Conservation (phyloP, 345 rosid species). For the Pugionium dolabratum region DNA sequence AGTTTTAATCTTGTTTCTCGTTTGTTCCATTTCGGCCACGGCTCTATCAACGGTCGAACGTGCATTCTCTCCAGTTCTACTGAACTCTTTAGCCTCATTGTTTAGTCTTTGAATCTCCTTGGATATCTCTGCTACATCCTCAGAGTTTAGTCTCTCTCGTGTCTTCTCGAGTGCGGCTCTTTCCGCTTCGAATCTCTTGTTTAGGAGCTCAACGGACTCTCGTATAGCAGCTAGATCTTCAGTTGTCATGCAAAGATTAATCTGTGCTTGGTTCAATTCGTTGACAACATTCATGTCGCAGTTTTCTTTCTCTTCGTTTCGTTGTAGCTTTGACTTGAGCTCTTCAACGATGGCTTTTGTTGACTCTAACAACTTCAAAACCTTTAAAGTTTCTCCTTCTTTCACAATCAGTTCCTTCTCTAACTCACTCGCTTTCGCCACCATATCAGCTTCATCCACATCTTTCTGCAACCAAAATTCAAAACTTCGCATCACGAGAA, state of each 20-base stretch:
- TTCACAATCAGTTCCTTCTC: slow-evolving; percentile 72
- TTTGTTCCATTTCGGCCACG: slow-evolving; percentile 63
- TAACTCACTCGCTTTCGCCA: slow-evolving; percentile 60
- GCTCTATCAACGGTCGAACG: slow-evolving; percentile 63
- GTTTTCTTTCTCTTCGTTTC: slow-evolving; percentile 35
- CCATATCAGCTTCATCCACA: slow-evolving; percentile 45
- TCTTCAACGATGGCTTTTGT: slow-evolving; percentile 69
- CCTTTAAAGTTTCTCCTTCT: slow-evolving; percentile 78
- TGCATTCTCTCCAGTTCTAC: slow-evolving; percentile 61
- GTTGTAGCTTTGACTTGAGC: slow-evolving; percentile 50
- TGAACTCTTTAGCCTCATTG: slow-evolving; percentile 68
- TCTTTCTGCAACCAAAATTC: slow-evolving; percentile 16
- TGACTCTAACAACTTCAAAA: slow-evolving; percentile 68
- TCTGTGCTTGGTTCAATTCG: slow-evolving; percentile 83
- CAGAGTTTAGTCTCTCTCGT: slow-evolving; percentile 54
- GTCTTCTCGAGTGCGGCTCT: slow-evolving; percentile 61
- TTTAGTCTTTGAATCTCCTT: slow-evolving; percentile 71
- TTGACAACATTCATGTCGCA: slow-evolving; percentile 39
- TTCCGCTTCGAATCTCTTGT: slow-evolving; percentile 80
- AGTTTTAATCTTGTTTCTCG: slow-evolving; percentile 60
- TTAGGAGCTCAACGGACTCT: slow-evolving; percentile 60
- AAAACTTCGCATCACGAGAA: slow-evolving; percentile 19
- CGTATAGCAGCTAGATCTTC: slow-evolving; percentile 73
- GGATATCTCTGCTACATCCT: slow-evolving; percentile 60
- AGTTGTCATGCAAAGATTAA: slow-evolving; percentile 76